phyloP scores from a whole-genome alignment of 306 rosid genomes.

The Arachis hypogaea region DNA sequence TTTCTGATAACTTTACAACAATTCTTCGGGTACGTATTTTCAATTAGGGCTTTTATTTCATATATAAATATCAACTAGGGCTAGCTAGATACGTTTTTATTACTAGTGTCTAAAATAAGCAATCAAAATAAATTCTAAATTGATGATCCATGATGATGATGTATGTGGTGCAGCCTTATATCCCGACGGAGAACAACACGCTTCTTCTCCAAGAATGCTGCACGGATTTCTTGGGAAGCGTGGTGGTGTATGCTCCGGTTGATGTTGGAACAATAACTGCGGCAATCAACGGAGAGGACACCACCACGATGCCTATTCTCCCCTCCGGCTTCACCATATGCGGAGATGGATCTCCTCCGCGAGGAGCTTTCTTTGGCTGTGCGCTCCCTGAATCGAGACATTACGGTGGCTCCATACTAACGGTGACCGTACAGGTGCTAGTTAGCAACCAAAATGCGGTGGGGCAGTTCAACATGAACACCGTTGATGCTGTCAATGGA shows the following conservation, averaged over 20 bases:
- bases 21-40: constrained; percentile 53
- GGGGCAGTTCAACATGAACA: constrained; percentile 38
- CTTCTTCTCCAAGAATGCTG: constrained; percentile 68
- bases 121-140: background rate
- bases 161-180: constrained; percentile 54
- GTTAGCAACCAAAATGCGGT: constrained; percentile 10
- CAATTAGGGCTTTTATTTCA: no score
- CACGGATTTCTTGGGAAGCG: constrained; percentile 48
- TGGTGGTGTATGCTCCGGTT: constrained; percentile 58
- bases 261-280: constrained; percentile 38
- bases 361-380: background rate
- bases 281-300: constrained; percentile 46
- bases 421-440: constrained; percentile 57
- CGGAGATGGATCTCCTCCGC: constrained; percentile 39
- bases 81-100: background rate
- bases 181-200: constrained; percentile 42
- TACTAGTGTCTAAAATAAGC: no score
- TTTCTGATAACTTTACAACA: constrained; percentile 53
- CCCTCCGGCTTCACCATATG: constrained; percentile 71
- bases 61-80: background rate
- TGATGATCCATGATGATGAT: background rate
- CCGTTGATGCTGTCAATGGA: constrained; percentile 47
- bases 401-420: constrained; percentile 55
- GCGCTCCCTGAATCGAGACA: background rate
- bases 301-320: constrained; percentile 53